Evolutionary conservation across 331 rosid species (phyloP), one percentile per base, ranked within the genome.

Genomic region (Pyracantha coccinea): DNA sequence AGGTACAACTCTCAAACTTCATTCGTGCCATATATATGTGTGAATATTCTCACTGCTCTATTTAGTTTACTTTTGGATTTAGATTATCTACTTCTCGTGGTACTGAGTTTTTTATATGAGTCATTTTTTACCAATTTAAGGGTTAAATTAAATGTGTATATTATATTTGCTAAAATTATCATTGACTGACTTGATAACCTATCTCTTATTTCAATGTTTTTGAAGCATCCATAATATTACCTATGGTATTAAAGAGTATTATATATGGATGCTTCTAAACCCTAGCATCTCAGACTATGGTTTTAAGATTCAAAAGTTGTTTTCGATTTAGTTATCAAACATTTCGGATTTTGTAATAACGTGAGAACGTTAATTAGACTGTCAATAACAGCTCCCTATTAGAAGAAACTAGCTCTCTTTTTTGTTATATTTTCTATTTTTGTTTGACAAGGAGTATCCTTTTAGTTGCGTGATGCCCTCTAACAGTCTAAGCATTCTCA

Each of bases 1-100:
- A 94, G 99, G 99, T 92, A 88, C 71, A 5, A 20, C 62, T 59
- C 35, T 29, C 66, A 23, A 27, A n/a, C 66, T 47, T 29, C 11
- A 16, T 23, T n/a, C 20, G 32, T 53, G 17, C 62, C 35, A 2
- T 16, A 41, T 29, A 7, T 27, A 3, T 21, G 23, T 25, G 14
- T 21, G 27, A 19, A 16, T 25, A 33, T 60, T 24, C 33, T 11
- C 13, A 67, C 32, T 66, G 16, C 41, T 68, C 14, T 68, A 4
- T 24, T 17, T 38, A n/a, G 4, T 4, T 41, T 73, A 4, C 25
- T 17, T 6, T 20, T 38, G 15, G 24, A 24, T 31, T 67, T 57
- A 12, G 20, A 57, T 57, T 57, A 10, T 20, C 62, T 57, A 20
- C 62, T 57, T 57, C 7, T 57, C 27, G 12, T 21, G 62, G 29